These are phyloP conservation scores for Ephemerocybe angulata DNA, from an alignment of 768 basidiomycete genomes.

Conservation along the genomic window DNA sequence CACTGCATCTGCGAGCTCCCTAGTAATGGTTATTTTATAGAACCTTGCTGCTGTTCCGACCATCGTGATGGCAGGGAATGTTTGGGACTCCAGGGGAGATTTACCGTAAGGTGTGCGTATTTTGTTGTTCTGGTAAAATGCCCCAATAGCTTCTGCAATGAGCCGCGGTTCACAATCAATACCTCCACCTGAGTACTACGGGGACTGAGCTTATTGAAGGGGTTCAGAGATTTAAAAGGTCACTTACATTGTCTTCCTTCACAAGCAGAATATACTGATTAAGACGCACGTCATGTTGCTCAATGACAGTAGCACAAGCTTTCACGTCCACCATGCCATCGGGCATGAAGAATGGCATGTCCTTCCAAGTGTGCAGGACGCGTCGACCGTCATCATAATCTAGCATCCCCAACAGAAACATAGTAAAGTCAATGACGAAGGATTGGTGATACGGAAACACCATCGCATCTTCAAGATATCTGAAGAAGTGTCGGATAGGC, in stretches of 20 bases:
- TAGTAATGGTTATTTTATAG: conserved; percentile 18
- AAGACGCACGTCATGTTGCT: not conserved
- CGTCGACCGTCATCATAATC: not conserved
- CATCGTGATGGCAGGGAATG: conserved; percentile 15
- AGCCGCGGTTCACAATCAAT: conserved; percentile 20
- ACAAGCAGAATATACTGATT: conserved; percentile 22
- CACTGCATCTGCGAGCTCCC: conserved; percentile 14
- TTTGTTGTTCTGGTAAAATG: conserved; percentile 26
- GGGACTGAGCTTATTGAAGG: not conserved
- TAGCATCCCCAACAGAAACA: not conserved
- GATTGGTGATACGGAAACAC: conserved; percentile 71
- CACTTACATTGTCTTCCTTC: conserved; percentile 18
- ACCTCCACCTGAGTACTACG: not conserved
- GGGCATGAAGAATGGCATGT: not conserved
- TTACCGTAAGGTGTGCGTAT: not conserved
- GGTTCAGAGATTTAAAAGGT: not conserved
- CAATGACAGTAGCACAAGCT: conserved; percentile 24
- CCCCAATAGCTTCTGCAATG: conserved; percentile 30
- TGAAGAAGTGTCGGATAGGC: conserved; percentile 42
- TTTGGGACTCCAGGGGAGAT: not conserved
- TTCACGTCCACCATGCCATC: not conserved
- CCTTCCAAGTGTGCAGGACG: not conserved
- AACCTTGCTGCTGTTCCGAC: conserved; percentile 12
- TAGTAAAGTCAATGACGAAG: not conserved
- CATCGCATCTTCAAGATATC: conserved; percentile 66